Percentiles rank a stretch among this genome's conserved stretches.
These are phyloP conservation scores for Gossypium mustelinum DNA, from an alignment of 345 rosid genomes.

Conservation along the genomic window DNA sequence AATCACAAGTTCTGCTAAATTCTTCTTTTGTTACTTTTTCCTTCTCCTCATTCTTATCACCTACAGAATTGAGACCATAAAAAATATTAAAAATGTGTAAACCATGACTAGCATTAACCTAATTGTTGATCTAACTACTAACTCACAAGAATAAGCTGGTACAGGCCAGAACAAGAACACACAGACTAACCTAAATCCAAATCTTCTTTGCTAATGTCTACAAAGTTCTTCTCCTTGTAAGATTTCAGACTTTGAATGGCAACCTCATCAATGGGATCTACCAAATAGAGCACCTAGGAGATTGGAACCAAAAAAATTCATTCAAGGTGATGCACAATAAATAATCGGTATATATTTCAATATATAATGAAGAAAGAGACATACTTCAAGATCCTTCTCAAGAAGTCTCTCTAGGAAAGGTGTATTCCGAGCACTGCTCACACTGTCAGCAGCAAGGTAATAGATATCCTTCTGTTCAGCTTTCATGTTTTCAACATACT, in stretches of 20 bases:
- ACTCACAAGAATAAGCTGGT: background rate
- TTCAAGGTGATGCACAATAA: background rate
- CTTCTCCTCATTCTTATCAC: conserved; percentile 85
- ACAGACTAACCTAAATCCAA: conserved; percentile 69
- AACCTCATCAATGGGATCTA: conserved; percentile 93
- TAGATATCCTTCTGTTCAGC: conserved; percentile 89
- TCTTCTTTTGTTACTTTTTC: conserved; percentile 74
- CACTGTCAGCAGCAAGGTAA: conserved; percentile 85
- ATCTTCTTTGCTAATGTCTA: conserved; percentile 98
- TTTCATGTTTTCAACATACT: conserved; percentile 95
- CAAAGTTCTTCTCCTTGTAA: conserved; percentile 91
- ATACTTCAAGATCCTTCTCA: conserved; percentile 86
- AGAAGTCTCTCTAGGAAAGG: conserved; percentile 93
- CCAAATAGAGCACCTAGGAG: conserved; percentile 68
- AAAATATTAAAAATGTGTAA: conserved; percentile 8
- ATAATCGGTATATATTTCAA: conserved; percentile 1
- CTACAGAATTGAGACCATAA: conserved; percentile 30
- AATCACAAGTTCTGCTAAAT: conserved; percentile 86
- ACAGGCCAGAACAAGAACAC: background rate
- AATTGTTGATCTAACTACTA: background rate
- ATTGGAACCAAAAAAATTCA: conserved; percentile 10
- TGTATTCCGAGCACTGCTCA: conserved; percentile 79
- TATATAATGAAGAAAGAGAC: conserved; percentile 15
- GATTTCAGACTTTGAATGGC: conserved; percentile 85
- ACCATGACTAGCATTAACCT: background rate